Evolutionary conservation across 257 asterid genomes (phyloP).

Genomic region (Coffea canephora): DNA sequence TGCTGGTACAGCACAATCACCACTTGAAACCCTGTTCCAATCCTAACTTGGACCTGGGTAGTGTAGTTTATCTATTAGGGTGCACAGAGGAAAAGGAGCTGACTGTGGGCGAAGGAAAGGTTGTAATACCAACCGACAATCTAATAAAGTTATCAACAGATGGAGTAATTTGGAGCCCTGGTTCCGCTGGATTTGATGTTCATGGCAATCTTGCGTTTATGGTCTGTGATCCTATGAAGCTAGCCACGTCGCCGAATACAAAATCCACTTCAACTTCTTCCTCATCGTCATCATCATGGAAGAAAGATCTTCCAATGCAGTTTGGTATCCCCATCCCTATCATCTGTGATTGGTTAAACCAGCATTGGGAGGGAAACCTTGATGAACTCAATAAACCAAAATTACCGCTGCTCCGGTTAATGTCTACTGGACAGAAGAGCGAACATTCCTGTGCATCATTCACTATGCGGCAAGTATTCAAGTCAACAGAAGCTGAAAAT

Average conservation of each 20-base stretch:
- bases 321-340: constrained; percentile 93
- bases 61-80: constrained; percentile 72
- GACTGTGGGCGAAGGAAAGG: constrained; percentile 89
- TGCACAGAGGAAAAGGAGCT: constrained; percentile 65
- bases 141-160: constrained; percentile 85
- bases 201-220: constrained; percentile 94
- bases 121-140: constrained; percentile 93
- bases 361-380: constrained; percentile 94
- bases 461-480: constrained; percentile 84
- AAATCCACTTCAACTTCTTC: constrained; percentile 79
- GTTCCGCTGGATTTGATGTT: constrained; percentile 91
- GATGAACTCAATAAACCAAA: constrained; percentile 92
- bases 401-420: constrained; percentile 70
- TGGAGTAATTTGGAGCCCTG: constrained; percentile 86
- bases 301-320: constrained; percentile 71
- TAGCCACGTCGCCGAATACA: constrained; percentile 87
- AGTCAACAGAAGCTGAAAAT: constrained; percentile 58
- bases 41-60: constrained; percentile 82
- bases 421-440: constrained; percentile 92
- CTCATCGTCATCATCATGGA: constrained; percentile 79
- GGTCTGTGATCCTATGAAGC: constrained; percentile 99
- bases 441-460: constrained; percentile 93
- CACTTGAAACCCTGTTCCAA: constrained; percentile 72
- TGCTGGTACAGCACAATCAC: constrained; percentile 61
- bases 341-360: constrained; percentile 91